Conservation (phyloP, 805 yeast species). For the Millerozyma miso region DNA sequence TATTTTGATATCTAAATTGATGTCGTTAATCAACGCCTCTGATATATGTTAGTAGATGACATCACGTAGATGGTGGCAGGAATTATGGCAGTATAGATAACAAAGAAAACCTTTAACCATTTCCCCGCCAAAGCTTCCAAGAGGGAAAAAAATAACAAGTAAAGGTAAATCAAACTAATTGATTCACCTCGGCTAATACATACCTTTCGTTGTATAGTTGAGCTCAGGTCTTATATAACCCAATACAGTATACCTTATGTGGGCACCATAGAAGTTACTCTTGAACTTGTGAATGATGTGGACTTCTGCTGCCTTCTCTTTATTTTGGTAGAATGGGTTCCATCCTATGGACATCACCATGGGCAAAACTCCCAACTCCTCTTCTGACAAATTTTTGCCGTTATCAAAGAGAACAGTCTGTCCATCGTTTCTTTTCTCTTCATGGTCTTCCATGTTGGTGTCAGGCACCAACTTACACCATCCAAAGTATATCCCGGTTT, state of each 20-base stretch:
- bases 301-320: slow-evolving; percentile 77
- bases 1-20: slow-evolving; percentile 69
- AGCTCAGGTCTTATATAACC: slow-evolving; percentile 93
- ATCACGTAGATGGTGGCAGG: no score
- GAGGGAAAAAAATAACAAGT: no score
- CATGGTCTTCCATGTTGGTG: slow-evolving; percentile 7
- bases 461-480: slow-evolving; percentile 43
- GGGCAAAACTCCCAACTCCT: slow-evolving; percentile 53
- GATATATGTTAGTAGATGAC: slow-evolving; percentile 22
- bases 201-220: slow-evolving; percentile 65
- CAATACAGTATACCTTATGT: slow-evolving; percentile 60
- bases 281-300: slow-evolving; percentile 76
- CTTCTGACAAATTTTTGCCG: slow-evolving; percentile 48
- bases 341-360: slow-evolving; percentile 96
- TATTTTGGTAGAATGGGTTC: slow-evolving; percentile 87
- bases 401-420: slow-evolving; percentile 46
- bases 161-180: no score
- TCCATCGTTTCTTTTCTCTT: slow-evolving; percentile 21
- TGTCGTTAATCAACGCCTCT: slow-evolving; percentile 84
- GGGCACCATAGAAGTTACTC: slow-evolving; percentile 77
- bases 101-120: no score
- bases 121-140: no score
- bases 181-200: slow-evolving; percentile 8
- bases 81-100: no score
- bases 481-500: slow-evolving; percentile 90